Percentiles rank a stretch among this genome's conserved stretches.
phyloP scores from a whole-genome alignment of 495 filamentous ascomycete species.

The Penicillium soppii region DNA sequence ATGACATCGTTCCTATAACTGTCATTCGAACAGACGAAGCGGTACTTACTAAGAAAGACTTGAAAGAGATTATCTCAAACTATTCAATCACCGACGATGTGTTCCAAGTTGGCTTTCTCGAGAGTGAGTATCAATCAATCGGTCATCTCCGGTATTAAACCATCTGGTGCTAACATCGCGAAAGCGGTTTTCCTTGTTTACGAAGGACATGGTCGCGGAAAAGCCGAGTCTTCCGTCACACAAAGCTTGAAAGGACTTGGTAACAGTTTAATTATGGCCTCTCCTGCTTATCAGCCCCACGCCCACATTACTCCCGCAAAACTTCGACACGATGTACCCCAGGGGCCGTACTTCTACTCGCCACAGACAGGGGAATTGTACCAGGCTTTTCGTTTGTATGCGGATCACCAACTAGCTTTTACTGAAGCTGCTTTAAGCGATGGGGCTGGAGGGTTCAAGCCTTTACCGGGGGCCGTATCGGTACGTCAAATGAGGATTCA shows the following conservation, averaged over 20 bases:
- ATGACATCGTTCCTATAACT: slow-evolving; percentile 38
- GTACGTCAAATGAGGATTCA: slow-evolving; percentile 12
- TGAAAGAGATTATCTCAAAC: slow-evolving; percentile 24
- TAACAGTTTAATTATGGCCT: slow-evolving; percentile 9
- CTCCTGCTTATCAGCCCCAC: slow-evolving; percentile 1
- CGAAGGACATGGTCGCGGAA: slow-evolving; percentile 3
- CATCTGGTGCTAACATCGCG: background rate
- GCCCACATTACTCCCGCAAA: background rate
- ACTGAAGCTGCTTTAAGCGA: slow-evolving; percentile 32
- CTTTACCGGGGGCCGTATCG: slow-evolving; percentile 35
- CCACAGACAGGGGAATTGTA: slow-evolving; percentile 34
- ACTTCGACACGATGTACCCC: slow-evolving; percentile 25
- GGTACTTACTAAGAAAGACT: slow-evolving; percentile 7
- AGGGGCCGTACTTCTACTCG: slow-evolving; percentile 50
- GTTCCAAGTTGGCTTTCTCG: slow-evolving; percentile 36
- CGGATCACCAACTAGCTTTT: slow-evolving; percentile 41
- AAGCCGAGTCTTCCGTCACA: background rate
- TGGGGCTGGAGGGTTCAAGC: slow-evolving; percentile 35
- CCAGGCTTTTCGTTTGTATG: slow-evolving; percentile 41
- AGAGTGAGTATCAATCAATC: slow-evolving; percentile 16
- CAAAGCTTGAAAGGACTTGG: background rate
- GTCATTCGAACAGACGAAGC: slow-evolving; percentile 26
- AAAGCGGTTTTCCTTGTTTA: slow-evolving; percentile 6
- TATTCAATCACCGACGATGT: slow-evolving; percentile 42
- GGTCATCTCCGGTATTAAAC: background rate